A percentile compares a stretch with the other conserved stretches of the same genome.
Evolutionary conservation across 257 asterid species (phyloP).

Genomic region (Solanum sejunctum): DNA sequence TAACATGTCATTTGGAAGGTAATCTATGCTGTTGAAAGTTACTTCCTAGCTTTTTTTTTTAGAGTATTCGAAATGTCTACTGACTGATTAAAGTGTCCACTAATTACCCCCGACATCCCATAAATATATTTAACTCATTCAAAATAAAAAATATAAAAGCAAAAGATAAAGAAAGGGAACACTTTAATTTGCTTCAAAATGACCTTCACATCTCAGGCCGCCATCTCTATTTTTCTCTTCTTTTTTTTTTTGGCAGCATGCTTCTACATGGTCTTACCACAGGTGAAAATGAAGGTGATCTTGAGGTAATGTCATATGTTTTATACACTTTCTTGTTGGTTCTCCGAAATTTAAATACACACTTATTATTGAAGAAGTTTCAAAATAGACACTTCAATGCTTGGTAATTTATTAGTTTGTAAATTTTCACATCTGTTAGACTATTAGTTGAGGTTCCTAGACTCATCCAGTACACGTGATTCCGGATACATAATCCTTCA

Average conservation of each 20-base stretch:
- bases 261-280: conserved; percentile 74
- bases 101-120: background rate
- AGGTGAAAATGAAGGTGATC: conserved; percentile 81
- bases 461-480: background rate
- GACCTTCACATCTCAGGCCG: conserved; percentile 4
- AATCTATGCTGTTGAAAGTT: background rate
- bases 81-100: background rate
- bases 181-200: background rate
- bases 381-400: background rate
- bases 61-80: background rate
- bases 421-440: background rate
- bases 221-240: background rate
- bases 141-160: background rate
- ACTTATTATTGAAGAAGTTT: background rate
- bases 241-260: conserved; percentile 52
- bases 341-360: background rate
- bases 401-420: background rate
- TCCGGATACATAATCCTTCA: background rate
- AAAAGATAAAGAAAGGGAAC: background rate
- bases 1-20: conserved; percentile 97
- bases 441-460: background rate
- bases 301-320: conserved; percentile 49
- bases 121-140: background rate
- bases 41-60: background rate
- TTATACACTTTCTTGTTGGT: background rate